Conservation (phyloP, 2,329 filamentous ascomycete genomes). For the Alternaria burnsii region DNA sequence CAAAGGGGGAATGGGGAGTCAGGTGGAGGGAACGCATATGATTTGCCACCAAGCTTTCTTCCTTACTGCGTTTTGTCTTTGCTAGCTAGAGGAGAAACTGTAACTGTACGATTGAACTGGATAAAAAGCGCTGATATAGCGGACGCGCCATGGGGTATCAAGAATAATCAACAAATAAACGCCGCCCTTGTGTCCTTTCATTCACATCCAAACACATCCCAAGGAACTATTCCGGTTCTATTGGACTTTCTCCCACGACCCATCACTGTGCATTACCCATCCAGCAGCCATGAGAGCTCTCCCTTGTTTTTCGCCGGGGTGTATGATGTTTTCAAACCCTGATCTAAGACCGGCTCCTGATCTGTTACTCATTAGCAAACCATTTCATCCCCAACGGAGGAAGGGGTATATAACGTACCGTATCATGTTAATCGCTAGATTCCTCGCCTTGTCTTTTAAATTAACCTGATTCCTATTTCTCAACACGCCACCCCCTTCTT, state of each 20-base stretch:
- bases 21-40: slow-evolving; percentile 61
- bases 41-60: too few relatives aligned
- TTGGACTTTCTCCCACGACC: slow-evolving; percentile 2
- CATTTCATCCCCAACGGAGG: neutral
- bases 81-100: neutral
- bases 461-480: slow-evolving; percentile 60
- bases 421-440: slow-evolving; percentile 51
- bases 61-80: too few relatives aligned
- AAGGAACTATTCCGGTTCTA: neutral
- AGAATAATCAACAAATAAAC: slow-evolving; percentile 17
- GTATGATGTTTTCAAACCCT: slow-evolving; percentile 42
- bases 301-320: slow-evolving; percentile 23
- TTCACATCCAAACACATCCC: neutral
- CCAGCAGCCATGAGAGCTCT: slow-evolving; percentile 21
- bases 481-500: slow-evolving; percentile 27
- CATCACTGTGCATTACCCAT: slow-evolving; percentile 12
- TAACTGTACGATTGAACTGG: slow-evolving; percentile 8
- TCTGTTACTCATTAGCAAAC: slow-evolving; percentile 25
- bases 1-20: slow-evolving; percentile 68
- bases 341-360: slow-evolving; percentile 38
- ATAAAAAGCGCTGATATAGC: slow-evolving; percentile 10
- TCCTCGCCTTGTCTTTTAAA: slow-evolving; percentile 57
- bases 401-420: slow-evolving; percentile 40
- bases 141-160: slow-evolving; percentile 29
- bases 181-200: neutral